These are phyloP conservation scores for Rhizopus sp. DNA, from an alignment of 371 early-diverging fungal species.

Conservation along the genomic window DNA sequence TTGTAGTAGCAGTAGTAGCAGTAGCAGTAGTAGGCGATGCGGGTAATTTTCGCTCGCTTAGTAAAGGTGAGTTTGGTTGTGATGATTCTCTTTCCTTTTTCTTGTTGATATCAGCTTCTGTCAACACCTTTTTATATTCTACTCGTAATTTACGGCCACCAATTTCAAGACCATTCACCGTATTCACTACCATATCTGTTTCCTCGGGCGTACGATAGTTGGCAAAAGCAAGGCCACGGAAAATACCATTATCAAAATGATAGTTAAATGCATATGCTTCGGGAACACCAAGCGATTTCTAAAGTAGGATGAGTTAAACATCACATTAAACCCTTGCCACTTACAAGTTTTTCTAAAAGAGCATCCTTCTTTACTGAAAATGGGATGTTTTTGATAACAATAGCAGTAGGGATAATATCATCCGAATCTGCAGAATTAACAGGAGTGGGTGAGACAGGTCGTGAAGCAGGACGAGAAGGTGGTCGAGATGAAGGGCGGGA, in stretches of 20 bases:
- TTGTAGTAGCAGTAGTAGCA: slow-evolving; percentile 2
- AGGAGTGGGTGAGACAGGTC: slow-evolving; percentile 29
- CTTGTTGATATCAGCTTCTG: slow-evolving; percentile 32
- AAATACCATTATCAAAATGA: slow-evolving; percentile 78
- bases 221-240: slow-evolving; percentile 83
- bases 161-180: slow-evolving; percentile 70
- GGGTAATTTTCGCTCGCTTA: slow-evolving; percentile 16
- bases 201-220: slow-evolving; percentile 79
- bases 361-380: slow-evolving; percentile 79
- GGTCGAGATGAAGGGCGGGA: slow-evolving; percentile 23
- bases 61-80: slow-evolving; percentile 17
- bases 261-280: slow-evolving; percentile 82
- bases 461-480: slow-evolving; percentile 27
- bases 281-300: slow-evolving; percentile 66
- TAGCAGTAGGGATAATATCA: slow-evolving; percentile 67
- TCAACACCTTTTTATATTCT: slow-evolving; percentile 73
- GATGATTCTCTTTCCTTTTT: slow-evolving; percentile 34
- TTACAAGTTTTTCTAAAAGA: slow-evolving; percentile 66
- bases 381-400: slow-evolving; percentile 86
- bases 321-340: neutral
- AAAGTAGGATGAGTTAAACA: slow-evolving; percentile 8
- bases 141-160: slow-evolving; percentile 77
- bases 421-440: slow-evolving; percentile 20
- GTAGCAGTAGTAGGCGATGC: too few relatives aligned
- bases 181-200: slow-evolving; percentile 67